phyloP scores from a whole-genome alignment of 202 grass and related monocot genomes.

The Schoenoplectus triqueter region DNA sequence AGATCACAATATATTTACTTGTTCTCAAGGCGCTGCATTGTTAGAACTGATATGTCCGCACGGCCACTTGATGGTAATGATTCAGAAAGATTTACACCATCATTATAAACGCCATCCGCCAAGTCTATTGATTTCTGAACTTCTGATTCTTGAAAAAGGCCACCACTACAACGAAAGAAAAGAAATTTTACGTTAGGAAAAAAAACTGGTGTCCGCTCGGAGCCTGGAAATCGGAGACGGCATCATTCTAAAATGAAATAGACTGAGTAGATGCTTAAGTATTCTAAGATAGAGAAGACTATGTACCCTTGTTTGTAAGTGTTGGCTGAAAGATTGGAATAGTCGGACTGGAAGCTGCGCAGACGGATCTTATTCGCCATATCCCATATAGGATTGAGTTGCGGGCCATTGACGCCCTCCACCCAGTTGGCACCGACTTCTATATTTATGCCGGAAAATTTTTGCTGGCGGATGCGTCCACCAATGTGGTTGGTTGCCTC shows the following conservation, averaged over 20 bases:
- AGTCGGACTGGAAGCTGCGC: constrained; percentile 58
- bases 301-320: constrained; percentile 51
- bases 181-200: not conserved
- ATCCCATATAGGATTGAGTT: constrained; percentile 60
- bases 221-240: not conserved
- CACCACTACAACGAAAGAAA: constrained; percentile 34
- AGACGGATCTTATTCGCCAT: constrained; percentile 52
- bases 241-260: not conserved
- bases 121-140: constrained; percentile 44
- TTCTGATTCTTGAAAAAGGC: constrained; percentile 39
- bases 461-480: constrained; percentile 54
- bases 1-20: constrained; percentile 41
- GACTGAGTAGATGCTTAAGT: not conserved
- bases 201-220: not conserved
- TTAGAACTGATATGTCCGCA: constrained; percentile 53
- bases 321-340: constrained; percentile 45
- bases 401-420: constrained; percentile 50
- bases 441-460: constrained; percentile 55
- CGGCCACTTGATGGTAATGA: constrained; percentile 44
- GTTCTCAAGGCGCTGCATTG: constrained; percentile 54
- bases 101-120: constrained; percentile 12
- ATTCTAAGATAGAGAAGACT: not conserved
- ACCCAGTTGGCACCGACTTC: constrained; percentile 74
- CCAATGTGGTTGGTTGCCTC: constrained; percentile 61
- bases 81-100: constrained; percentile 31